phyloP scores from a whole-genome alignment of 2,329 filamentous ascomycete genomes.

The Onygena corvina region DNA sequence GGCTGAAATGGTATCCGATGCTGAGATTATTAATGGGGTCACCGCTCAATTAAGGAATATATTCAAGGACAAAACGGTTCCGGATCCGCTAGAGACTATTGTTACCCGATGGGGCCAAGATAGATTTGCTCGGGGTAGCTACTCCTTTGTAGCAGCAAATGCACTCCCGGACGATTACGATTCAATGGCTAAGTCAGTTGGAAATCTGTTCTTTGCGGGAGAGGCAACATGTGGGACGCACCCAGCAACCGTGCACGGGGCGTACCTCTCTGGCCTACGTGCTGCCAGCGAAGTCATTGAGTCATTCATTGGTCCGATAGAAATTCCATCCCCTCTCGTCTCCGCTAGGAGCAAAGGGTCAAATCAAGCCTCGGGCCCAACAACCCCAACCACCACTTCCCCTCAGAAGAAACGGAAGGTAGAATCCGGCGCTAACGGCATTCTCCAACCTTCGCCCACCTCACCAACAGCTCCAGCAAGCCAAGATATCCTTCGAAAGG shows the following conservation, averaged over 20 bases:
- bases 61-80: slow-evolving; percentile 54
- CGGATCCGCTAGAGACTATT: slow-evolving; percentile 69
- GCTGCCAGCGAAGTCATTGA: slow-evolving; percentile 79
- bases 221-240: slow-evolving; percentile 94
- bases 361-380: slow-evolving; percentile 21
- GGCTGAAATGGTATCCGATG: slow-evolving; percentile 64
- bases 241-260: slow-evolving; percentile 91
- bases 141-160: slow-evolving; percentile 78
- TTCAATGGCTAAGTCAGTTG: slow-evolving; percentile 69
- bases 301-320: slow-evolving; percentile 66
- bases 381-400: slow-evolving; percentile 17
- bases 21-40: slow-evolving; percentile 66
- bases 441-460: not conserved
- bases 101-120: slow-evolving; percentile 89
- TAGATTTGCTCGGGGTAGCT: slow-evolving; percentile 82
- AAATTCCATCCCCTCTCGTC: slow-evolving; percentile 63
- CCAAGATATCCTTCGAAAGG: slow-evolving; percentile 28
- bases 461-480: not conserved
- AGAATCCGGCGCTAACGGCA: not conserved
- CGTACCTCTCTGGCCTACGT: slow-evolving; percentile 83
- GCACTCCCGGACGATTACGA: slow-evolving; percentile 86
- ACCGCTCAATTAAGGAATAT: slow-evolving; percentile 64
- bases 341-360: slow-evolving; percentile 43
- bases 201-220: slow-evolving; percentile 86
- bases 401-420: slow-evolving; percentile 21